Base-by-base conservation (phyloP, 208 protist species). In the Naegleria gruberi region DNA sequence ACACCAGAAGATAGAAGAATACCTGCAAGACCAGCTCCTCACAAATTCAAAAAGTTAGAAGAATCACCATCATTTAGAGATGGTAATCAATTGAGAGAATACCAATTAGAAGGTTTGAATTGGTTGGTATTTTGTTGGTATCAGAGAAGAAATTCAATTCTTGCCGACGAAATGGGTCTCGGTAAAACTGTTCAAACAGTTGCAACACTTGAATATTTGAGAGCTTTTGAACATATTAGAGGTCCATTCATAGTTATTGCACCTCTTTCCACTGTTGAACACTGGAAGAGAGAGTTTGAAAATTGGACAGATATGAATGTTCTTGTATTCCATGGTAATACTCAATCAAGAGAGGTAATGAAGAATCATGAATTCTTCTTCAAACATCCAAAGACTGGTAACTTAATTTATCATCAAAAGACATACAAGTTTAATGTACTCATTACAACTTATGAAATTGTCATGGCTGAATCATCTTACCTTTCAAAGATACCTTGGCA, bases 141-240 rank as follows among this genome's bases (percentile, higher is more conserved):
- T 65, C 92, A 93, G 26, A 92, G 94, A 42, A 95, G 95, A 92
- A 96, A 96, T 42, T 95, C 94, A 74, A 97, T 99, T 44, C 92
- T 99, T 41, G 96, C 95, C 0, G 98, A 99, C 93, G 97, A 99
- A 88, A 99, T 99, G 98, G 98, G 98, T 44, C 95, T 99, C 0
- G 98, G 98, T 43, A 99, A 99, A 94, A 99, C 98, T n/a, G 95
- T 98, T 40, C 97, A 99, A 93, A 95, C 96, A 45, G 93, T 97
- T 43, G 92, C 96, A 51, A 97, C 98, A 89, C 91, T 98, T 37
- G 94, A 97, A 77, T 90, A 93, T 12, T 92, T 98, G 8, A 92
- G 94, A 85, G 74, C 81, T 12, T 87, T 43, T 6, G 82, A 93
- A 47, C 82, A 94, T 30, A 90, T 94, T 46, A 91, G 93, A 44